A percentile compares a stretch with the other conserved stretches of the same genome.
phyloP scores from a whole-genome alignment of 1,284 basidiomycete species.

The Agroathelia rolfsii region DNA sequence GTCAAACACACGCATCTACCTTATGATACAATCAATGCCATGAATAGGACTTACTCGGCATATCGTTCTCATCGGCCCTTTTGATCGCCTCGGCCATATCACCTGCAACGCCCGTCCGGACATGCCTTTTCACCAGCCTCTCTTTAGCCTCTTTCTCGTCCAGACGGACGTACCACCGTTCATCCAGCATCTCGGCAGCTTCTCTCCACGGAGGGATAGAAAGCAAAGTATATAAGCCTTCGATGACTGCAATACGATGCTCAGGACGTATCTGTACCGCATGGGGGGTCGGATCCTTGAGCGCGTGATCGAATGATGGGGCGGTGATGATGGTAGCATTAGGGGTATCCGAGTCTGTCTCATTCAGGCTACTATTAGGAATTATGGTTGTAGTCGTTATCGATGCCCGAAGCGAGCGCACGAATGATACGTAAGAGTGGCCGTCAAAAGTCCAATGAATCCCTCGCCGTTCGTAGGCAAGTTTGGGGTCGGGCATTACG shows the following conservation, averaged over 20 bases:
- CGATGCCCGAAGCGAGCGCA: constrained; percentile 39
- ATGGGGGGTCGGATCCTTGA: constrained; percentile 15
- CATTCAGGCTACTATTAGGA: no score
- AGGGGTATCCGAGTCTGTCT: no score
- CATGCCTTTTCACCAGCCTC: constrained; percentile 67
- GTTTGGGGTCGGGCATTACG: constrained; percentile 56
- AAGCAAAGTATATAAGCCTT: constrained; percentile 78
- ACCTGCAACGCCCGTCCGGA: constrained; percentile 63
- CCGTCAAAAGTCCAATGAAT: constrained; percentile 71
- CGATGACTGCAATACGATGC: constrained; percentile 73
- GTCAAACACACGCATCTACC: no score
- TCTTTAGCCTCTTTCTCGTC: constrained; percentile 48
- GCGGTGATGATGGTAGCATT: constrained; percentile 43
- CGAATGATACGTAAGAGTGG: constrained; percentile 54
- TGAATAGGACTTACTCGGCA: constrained; percentile 60
- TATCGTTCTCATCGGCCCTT: constrained; percentile 68
- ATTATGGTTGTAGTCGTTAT: constrained; percentile 17
- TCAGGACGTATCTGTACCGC: constrained; percentile 45
- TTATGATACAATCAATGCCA: no score
- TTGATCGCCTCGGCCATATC: constrained; percentile 55
- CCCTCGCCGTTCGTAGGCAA: constrained; percentile 62
- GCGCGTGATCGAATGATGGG: constrained; percentile 60
- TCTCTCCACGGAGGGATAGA: constrained; percentile 64
- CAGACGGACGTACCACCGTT: constrained; percentile 70
- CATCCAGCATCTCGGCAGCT: constrained; percentile 61